These are phyloP conservation scores for Phylloporus rhodoxanthus DNA, from an alignment of 768 basidiomycete species.

Conservation along the genomic window DNA sequence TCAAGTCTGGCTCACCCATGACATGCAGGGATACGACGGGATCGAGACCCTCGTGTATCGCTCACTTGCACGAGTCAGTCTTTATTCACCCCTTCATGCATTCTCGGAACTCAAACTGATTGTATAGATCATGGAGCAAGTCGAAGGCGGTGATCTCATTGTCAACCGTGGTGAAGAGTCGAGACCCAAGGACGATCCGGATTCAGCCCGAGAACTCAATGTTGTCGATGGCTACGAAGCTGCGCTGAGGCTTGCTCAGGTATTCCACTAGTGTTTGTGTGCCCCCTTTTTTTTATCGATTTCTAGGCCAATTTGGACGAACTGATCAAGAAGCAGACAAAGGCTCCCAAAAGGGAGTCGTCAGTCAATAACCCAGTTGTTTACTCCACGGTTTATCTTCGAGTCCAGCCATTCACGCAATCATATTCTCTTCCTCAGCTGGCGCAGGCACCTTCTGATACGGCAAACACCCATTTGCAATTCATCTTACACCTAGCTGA, in stretches of 20 bases:
- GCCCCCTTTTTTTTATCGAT: not conserved
- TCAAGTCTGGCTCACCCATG: constrained; percentile 91
- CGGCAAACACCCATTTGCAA: constrained; percentile 41
- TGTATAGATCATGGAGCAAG: constrained; percentile 83
- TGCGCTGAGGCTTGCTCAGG: constrained; percentile 82
- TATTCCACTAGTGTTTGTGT: constrained; percentile 24
- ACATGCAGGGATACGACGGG: constrained; percentile 95
- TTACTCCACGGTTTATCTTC: constrained; percentile 87
- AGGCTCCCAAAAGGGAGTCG: constrained; percentile 23
- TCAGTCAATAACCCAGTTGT: constrained; percentile 58
- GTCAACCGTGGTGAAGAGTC: constrained; percentile 81
- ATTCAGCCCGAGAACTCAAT: constrained; percentile 63
- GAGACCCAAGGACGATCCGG: constrained; percentile 51
- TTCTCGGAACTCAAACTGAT: constrained; percentile 3
- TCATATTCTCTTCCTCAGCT: constrained; percentile 42
- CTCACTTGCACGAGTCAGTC: constrained; percentile 67
- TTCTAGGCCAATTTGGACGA: constrained; percentile 72
- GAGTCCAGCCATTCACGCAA: constrained; percentile 81
- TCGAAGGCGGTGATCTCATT: constrained; percentile 86
- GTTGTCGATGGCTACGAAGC: constrained; percentile 79
- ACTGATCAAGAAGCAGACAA: constrained; percentile 58
- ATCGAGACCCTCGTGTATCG: constrained; percentile 92
- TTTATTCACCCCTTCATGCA: not conserved
- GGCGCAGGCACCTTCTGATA: constrained; percentile 15
- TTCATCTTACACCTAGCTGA: constrained; percentile 67